These are phyloP conservation scores for Guyanaporus albipodus DNA, from an alignment of 768 basidiomycete genomes.

Conservation along the genomic window DNA sequence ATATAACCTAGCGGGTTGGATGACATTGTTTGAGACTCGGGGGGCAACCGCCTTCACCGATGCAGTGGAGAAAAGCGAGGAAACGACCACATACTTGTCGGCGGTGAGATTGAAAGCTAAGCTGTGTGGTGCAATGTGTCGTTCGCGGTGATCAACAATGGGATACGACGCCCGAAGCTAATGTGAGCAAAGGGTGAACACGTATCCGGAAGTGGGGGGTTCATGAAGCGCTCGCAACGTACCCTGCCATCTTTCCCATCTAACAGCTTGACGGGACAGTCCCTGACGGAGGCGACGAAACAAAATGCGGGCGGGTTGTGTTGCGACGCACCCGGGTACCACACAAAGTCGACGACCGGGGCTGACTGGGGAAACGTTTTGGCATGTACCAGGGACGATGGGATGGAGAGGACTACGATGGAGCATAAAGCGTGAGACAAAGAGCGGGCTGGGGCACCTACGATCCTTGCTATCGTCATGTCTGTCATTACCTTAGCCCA, in stretches of 20 bases:
- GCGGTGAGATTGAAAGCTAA: slow-evolving; percentile 72
- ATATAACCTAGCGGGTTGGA: slow-evolving; percentile 48
- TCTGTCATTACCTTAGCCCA: not conserved
- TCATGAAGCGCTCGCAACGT: slow-evolving; percentile 14
- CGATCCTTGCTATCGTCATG: not conserved
- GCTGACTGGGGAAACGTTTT: slow-evolving; percentile 50
- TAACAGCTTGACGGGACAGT: slow-evolving; percentile 80
- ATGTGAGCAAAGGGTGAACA: not conserved
- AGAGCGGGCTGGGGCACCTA: not conserved
- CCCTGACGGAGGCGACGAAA: slow-evolving; percentile 79
- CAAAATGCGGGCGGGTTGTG: slow-evolving; percentile 65
- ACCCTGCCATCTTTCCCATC: slow-evolving; percentile 79
- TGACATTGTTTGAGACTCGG: not conserved
- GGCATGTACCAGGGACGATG: slow-evolving; percentile 10
- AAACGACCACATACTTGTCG: slow-evolving; percentile 45
- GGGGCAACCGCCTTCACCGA: not conserved
- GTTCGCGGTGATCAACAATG: slow-evolving; percentile 92
- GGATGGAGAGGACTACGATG: not conserved
- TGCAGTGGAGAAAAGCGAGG: not conserved
- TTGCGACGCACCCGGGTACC: slow-evolving; percentile 78
- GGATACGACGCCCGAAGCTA: slow-evolving; percentile 89
- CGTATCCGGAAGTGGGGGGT: too few relatives aligned
- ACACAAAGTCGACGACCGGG: slow-evolving; percentile 72
- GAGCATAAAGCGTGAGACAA: not conserved
- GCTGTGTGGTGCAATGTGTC: slow-evolving; percentile 82